A percentile compares a stretch with the other conserved stretches of the same genome.
These are phyloP conservation scores for Hydnomerulius pinastri DNA, from an alignment of 768 basidiomycete species.

Conservation along the genomic window DNA sequence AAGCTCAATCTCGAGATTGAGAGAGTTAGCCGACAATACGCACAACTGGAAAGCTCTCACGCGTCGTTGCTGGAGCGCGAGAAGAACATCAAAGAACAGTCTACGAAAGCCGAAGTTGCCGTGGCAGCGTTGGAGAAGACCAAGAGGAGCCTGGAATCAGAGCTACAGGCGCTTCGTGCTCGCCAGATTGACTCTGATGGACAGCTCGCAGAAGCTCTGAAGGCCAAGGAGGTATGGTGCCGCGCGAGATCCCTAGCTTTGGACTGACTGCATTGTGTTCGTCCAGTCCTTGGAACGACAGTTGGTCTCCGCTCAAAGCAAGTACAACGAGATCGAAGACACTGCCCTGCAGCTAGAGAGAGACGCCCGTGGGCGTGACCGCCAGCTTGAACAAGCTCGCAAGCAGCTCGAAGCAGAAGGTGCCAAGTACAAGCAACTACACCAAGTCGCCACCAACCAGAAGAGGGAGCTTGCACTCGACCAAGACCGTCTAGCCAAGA, in stretches of 20 bases:
- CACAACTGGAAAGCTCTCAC: conserved; percentile 59
- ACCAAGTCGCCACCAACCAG: conserved; percentile 60
- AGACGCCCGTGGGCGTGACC: conserved; percentile 72
- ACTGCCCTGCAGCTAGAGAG: conserved; percentile 80
- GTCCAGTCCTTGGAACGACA: conserved; percentile 75
- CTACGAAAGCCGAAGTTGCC: conserved; percentile 48
- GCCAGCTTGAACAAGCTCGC: conserved; percentile 68
- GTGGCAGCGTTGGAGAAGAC: conserved; percentile 66
- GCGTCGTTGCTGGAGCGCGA: conserved; percentile 66
- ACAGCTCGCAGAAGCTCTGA: conserved; percentile 58
- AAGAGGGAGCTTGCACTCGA: conserved; percentile 70
- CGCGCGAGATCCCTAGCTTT: background rate
- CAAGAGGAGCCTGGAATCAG: conserved; percentile 68
- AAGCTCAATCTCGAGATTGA: conserved; percentile 80
- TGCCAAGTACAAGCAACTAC: conserved; percentile 71
- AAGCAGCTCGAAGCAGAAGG: conserved; percentile 78
- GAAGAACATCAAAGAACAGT: conserved; percentile 49
- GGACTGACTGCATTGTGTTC: background rate
- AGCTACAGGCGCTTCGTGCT: conserved; percentile 66
- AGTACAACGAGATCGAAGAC: conserved; percentile 88
- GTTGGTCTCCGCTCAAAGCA: conserved; percentile 66
- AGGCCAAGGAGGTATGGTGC: conserved; percentile 70
- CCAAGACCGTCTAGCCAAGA: conserved; percentile 68
- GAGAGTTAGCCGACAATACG: conserved; percentile 57
- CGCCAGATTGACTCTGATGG: conserved; percentile 69